These are phyloP conservation scores for Collariella sp. DNA, from an alignment of 495 filamentous ascomycete genomes.

Conservation along the genomic window DNA sequence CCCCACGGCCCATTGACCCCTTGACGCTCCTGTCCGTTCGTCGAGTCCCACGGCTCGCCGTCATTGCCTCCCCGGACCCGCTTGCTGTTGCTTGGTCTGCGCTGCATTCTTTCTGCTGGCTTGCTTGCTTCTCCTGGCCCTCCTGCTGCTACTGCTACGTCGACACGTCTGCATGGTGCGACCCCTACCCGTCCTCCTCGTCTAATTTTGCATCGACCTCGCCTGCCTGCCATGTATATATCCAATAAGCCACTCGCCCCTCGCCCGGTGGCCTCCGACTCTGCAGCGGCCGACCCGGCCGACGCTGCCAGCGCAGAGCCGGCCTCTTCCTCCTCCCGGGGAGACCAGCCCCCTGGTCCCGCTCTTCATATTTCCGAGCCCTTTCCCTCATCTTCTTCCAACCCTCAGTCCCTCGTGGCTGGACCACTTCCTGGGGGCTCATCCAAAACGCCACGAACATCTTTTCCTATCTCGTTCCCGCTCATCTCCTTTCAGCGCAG, in stretches of 20 bases:
- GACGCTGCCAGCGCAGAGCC: constrained; percentile 16
- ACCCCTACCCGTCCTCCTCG: constrained; percentile 15
- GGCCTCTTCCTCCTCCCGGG: constrained; percentile 3
- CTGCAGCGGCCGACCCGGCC: constrained; percentile 13
- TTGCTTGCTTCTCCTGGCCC: not conserved
- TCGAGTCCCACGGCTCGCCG: constrained; percentile 2
- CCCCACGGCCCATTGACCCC: not conserved
- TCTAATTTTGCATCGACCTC: constrained; percentile 9
- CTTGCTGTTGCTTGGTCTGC: not conserved
- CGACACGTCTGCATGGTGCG: constrained; percentile 28
- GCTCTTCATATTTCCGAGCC: not conserved
- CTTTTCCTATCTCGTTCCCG: constrained; percentile 32
- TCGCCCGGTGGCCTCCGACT: constrained; percentile 9
- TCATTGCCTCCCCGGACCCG: not conserved
- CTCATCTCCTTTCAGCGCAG: constrained; percentile 30
- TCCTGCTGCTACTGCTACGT: constrained; percentile 8
- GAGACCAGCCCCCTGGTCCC: not conserved
- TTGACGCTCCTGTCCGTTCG: constrained; percentile 3
- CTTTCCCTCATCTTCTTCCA: constrained; percentile 18
- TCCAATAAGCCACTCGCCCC: constrained; percentile 23
- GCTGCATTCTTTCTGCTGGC: constrained; percentile 1
- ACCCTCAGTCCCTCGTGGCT: constrained; percentile 10
- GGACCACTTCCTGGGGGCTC: not conserved
- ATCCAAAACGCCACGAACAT: constrained; percentile 4
- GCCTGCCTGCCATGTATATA: constrained; percentile 24